Evolutionary conservation across 768 basidiomycete species (phyloP).

Genomic region (Serendipita sp.): DNA sequence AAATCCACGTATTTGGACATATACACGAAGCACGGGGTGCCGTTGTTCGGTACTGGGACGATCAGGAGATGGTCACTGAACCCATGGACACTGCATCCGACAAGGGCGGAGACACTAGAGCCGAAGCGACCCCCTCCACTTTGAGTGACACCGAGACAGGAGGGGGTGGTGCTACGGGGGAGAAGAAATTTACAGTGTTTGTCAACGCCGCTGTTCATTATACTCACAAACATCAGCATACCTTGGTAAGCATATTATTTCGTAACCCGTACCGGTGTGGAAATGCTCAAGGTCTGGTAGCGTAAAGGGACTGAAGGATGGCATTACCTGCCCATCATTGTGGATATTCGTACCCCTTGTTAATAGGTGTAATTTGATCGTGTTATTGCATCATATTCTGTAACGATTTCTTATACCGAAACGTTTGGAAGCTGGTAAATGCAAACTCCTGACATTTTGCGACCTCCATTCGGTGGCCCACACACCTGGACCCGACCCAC

Average conservation of each 20-base stretch:
- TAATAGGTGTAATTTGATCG: too few relatives aligned
- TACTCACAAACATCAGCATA: neutral
- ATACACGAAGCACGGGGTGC: neutral
- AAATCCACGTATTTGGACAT: constrained; percentile 1
- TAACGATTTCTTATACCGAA: too few relatives aligned
- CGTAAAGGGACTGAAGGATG: neutral
- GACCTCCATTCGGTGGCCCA: too few relatives aligned
- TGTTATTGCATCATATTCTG: too few relatives aligned
- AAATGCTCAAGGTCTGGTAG: neutral
- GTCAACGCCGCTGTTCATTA: neutral
- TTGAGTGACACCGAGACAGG: too few relatives aligned
- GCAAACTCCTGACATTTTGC: too few relatives aligned
- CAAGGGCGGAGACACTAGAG: neutral
- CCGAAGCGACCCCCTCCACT: too few relatives aligned
- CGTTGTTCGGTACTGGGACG: neutral
- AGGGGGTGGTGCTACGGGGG: too few relatives aligned
- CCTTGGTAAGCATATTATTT: neutral
- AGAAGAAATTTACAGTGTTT: neutral
- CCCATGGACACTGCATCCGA: neutral
- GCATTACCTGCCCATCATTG: constrained; percentile 1
- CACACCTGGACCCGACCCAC: too few relatives aligned
- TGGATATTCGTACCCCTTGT: neutral
- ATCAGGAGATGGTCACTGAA: neutral
- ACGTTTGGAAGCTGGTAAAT: too few relatives aligned
- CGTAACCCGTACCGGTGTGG: neutral